Evolutionary conservation across 495 filamentous ascomycete genomes (phyloP).

Genomic region (Poronia punctata): DNA sequence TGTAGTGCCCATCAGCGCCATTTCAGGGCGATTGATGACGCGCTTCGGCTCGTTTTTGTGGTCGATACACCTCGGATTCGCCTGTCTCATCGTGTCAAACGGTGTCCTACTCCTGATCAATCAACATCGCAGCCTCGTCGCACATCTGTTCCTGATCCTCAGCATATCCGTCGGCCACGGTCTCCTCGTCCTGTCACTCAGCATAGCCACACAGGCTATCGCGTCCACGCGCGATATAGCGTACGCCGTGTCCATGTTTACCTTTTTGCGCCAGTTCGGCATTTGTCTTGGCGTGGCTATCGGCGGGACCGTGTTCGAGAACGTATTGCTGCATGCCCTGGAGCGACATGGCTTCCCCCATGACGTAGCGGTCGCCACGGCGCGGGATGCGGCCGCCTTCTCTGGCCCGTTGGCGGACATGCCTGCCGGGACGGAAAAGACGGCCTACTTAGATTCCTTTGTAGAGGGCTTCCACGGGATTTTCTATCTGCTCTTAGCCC

Average conservation of each 20-base stretch:
- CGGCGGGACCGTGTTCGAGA: conserved; percentile 53
- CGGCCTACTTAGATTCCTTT: not conserved
- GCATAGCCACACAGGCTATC: conserved; percentile 45
- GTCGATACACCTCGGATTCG: conserved; percentile 49
- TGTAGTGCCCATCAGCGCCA: conserved; percentile 17
- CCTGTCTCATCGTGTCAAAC: conserved; percentile 37
- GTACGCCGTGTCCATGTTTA: conserved; percentile 49
- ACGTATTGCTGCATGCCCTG: conserved; percentile 36
- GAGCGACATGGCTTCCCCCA: not conserved
- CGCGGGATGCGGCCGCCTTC: not conserved
- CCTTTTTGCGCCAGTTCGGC: conserved; percentile 51
- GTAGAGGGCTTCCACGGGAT: conserved; percentile 5
- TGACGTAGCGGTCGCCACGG: not conserved
- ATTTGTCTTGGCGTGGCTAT: conserved; percentile 57
- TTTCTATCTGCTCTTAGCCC: not conserved
- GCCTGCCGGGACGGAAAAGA: not conserved
- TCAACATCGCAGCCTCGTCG: conserved; percentile 31
- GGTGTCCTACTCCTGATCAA: conserved; percentile 45
- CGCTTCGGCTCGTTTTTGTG: conserved; percentile 28
- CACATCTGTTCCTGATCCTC: conserved; percentile 47
- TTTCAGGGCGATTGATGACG: conserved; percentile 1
- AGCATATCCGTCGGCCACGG: conserved; percentile 48
- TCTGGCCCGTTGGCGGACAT: not conserved
- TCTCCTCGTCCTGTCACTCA: conserved; percentile 40
- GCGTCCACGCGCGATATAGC: conserved; percentile 39